phyloP scores from a whole-genome alignment of 176 grass and related monocot genomes.

The barley (Hordeum vulgare) region DNA sequence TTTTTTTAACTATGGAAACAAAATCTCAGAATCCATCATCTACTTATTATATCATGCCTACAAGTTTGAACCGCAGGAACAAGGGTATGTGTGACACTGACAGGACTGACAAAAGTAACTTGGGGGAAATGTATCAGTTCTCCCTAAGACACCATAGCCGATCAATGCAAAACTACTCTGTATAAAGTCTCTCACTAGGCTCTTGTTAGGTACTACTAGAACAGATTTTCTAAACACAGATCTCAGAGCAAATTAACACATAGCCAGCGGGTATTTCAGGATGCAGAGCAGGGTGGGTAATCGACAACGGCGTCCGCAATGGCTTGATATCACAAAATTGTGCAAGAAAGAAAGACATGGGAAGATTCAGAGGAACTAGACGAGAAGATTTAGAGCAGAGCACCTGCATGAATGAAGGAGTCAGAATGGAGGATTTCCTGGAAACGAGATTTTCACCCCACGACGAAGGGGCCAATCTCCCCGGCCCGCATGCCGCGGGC shows the following conservation, averaged over 20 bases:
- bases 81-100: background rate
- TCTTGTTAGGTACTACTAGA: background rate
- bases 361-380: background rate
- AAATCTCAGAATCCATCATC: background rate
- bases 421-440: background rate
- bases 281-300: background rate
- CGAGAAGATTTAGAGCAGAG: background rate
- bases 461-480: constrained; percentile 53
- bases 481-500: constrained; percentile 51
- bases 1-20: no score
- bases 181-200: background rate
- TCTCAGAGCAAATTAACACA: background rate
- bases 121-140: background rate
- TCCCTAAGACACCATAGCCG: background rate
- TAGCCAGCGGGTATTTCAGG: background rate
- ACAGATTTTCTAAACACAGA: background rate
- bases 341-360: background rate
- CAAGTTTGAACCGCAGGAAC: background rate
- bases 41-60: background rate
- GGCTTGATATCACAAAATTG: background rate
- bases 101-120: background rate
- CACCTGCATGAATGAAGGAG: constrained; percentile 4
- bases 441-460: constrained; percentile 33
- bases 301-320: background rate
- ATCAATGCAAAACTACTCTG: background rate